Percentiles rank a stretch among this genome's conserved stretches.
These are phyloP conservation scores for Pyrus bretschneideri DNA, from an alignment of 306 rosid genomes.

Conservation along the genomic window DNA sequence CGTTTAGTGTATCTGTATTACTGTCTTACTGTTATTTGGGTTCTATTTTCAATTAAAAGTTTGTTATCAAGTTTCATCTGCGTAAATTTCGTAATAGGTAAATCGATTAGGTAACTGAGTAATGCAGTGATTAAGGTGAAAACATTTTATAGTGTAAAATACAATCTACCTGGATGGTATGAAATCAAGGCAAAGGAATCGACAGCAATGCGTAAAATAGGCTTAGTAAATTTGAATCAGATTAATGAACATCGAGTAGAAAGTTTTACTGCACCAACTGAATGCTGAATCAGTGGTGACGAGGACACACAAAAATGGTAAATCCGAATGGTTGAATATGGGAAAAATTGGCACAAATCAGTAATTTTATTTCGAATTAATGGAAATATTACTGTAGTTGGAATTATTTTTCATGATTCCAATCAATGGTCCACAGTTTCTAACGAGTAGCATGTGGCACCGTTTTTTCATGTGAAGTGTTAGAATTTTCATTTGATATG, in stretches of 20 bases:
- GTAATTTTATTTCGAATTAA: background rate
- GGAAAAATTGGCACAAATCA: background rate
- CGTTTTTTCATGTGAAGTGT: too few species aligned
- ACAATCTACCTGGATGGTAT: background rate
- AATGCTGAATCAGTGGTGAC: background rate
- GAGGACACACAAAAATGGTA: background rate
- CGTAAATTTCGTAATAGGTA: too few species aligned
- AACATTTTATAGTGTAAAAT: background rate
- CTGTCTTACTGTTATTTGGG: background rate
- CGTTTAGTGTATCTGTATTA: background rate
- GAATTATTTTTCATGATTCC: background rate
- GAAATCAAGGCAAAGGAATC: background rate
- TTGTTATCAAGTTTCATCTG: too few species aligned
- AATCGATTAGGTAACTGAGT: too few species aligned
- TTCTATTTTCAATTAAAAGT: too few species aligned
- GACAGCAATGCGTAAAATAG: background rate
- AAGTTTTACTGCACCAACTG: background rate
- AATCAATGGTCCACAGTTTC: background rate
- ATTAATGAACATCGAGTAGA: background rate
- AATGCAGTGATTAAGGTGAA: background rate
- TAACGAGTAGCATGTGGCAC: too few species aligned
- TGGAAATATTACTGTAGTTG: background rate
- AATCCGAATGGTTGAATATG: background rate
- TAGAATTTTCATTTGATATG: background rate
- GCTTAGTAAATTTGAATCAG: background rate